These are phyloP conservation scores for Metarhizium anisopliae DNA, from an alignment of 2,329 filamentous ascomycete species.

Conservation along the genomic window DNA sequence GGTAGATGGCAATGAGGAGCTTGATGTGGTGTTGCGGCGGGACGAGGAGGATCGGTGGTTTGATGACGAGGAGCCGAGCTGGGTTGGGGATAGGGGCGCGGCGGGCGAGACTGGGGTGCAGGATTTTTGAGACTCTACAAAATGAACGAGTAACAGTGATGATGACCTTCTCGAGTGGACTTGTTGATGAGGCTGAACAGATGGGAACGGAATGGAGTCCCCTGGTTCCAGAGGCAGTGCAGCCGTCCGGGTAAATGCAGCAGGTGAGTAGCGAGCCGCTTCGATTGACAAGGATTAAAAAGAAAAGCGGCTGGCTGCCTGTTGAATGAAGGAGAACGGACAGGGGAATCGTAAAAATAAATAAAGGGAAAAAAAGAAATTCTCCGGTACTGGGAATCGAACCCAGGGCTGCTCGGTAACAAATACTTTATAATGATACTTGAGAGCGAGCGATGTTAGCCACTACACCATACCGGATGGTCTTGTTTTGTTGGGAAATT, in stretches of 20 bases:
- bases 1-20: constrained; percentile 65
- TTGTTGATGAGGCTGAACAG: not conserved
- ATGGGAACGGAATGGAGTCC: not conserved
- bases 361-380: not conserved
- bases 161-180: not conserved
- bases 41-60: constrained; percentile 70
- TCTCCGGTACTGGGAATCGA: constrained; percentile 26
- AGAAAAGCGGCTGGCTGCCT: too few relatives aligned
- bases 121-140: constrained; percentile 47
- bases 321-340: too few relatives aligned
- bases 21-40: constrained; percentile 52
- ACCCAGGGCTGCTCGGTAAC: constrained; percentile 24
- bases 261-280: not conserved
- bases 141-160: not conserved
- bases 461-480: constrained; percentile 26
- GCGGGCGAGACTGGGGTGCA: constrained; percentile 62
- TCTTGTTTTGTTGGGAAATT: constrained; percentile 7
- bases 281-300: not conserved
- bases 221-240: not conserved
- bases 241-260: not conserved
- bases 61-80: constrained; percentile 66
- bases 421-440: too few relatives aligned
- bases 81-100: constrained; percentile 36
- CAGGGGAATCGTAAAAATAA: not conserved
- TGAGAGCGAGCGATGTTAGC: constrained; percentile 29